Evolutionary conservation across 202 grass and related monocot species (phyloP).

Genomic region (Panicum virgatum): DNA sequence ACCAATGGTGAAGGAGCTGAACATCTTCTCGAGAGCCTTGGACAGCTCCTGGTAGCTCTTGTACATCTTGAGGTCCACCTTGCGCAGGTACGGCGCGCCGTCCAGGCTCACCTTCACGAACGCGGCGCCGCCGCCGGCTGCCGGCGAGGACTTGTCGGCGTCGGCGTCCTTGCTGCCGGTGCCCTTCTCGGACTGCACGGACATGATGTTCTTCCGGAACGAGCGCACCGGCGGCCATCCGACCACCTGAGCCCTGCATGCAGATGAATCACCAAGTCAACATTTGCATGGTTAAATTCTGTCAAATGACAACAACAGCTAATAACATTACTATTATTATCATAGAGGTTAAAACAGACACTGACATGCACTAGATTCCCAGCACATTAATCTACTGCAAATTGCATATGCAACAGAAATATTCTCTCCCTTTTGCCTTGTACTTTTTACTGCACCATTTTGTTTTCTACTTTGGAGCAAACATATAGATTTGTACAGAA

Average conservation of each 20-base stretch:
- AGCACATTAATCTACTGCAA: background rate
- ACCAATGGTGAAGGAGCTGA: constrained; percentile 83
- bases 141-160: constrained; percentile 37
- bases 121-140: constrained; percentile 8
- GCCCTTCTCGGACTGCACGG: constrained; percentile 45
- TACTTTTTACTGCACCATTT: background rate
- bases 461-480: constrained; percentile 5
- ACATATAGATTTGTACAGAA: background rate
- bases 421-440: background rate
- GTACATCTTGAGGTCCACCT: constrained; percentile 79
- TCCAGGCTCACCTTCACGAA: constrained; percentile 92
- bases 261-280: background rate
- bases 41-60: constrained; percentile 78
- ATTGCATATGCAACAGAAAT: background rate
- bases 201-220: constrained; percentile 83
- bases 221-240: constrained; percentile 92
- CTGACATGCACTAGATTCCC: background rate
- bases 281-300: background rate
- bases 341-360: background rate
- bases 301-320: background rate
- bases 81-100: constrained; percentile 71
- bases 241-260: constrained; percentile 72
- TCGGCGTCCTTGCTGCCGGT: constrained; percentile 27
- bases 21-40: constrained; percentile 77
- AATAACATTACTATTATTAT: background rate